These are phyloP conservation scores for Mortierella sp. DNA, from an alignment of 371 early-diverging fungal species.

Conservation along the genomic window DNA sequence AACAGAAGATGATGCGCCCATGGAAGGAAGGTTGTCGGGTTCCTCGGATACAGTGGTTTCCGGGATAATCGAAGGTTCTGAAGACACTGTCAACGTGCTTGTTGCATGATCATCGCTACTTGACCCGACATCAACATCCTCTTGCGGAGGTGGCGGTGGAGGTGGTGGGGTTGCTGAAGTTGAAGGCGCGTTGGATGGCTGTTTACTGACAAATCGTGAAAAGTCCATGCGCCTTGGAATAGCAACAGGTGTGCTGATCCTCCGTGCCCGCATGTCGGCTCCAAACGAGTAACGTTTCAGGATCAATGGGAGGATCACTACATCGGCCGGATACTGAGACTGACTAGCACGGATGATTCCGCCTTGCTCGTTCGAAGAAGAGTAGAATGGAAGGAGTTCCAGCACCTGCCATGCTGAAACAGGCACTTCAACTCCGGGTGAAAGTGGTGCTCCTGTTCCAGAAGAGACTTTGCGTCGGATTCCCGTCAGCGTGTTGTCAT, in stretches of 20 bases:
- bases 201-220: slow-evolving; percentile 59
- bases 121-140: neutral
- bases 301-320: slow-evolving; percentile 64
- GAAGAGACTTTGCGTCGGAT: slow-evolving; percentile 50
- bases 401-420: slow-evolving; percentile 71
- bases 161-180: slow-evolving; percentile 2
- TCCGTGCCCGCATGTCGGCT: slow-evolving; percentile 41
- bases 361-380: slow-evolving; percentile 66
- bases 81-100: neutral
- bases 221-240: slow-evolving; percentile 63
- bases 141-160: neutral
- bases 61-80: neutral
- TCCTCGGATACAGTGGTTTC: neutral
- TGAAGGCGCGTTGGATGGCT: neutral
- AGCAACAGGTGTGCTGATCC: slow-evolving; percentile 57
- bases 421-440: slow-evolving; percentile 52
- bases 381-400: slow-evolving; percentile 68
- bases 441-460: slow-evolving; percentile 48
- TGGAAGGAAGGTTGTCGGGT: neutral
- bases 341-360: slow-evolving; percentile 55
- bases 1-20: slow-evolving; percentile 16
- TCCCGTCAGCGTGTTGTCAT: slow-evolving; percentile 55
- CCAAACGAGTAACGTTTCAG: slow-evolving; percentile 65
- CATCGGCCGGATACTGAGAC: slow-evolving; percentile 62
- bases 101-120: neutral